Percentiles rank a stretch among this genome's conserved stretches.
phyloP scores from a whole-genome alignment of 2,329 filamentous ascomycete genomes.

The Celoporthe dispersa region DNA sequence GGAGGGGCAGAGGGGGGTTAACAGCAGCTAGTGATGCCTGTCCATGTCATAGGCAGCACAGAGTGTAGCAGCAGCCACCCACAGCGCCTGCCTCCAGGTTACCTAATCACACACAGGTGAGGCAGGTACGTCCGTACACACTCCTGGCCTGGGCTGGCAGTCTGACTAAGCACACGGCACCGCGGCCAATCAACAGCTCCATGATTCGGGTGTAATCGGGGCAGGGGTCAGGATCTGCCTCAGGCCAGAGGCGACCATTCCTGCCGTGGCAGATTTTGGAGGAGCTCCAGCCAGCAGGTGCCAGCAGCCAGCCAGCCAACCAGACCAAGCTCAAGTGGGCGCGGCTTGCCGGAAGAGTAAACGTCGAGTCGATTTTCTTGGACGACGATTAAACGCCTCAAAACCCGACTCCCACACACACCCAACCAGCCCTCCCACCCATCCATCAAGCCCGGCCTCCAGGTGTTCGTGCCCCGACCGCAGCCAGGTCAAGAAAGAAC shows the following conservation, averaged over 20 bases:
- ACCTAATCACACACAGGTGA: background rate
- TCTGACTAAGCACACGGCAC: slow-evolving; percentile 7
- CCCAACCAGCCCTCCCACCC: slow-evolving; percentile 9
- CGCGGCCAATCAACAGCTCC: slow-evolving; percentile 17
- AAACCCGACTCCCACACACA: slow-evolving; percentile 11
- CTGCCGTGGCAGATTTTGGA: slow-evolving; percentile 11
- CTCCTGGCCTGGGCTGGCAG: background rate
- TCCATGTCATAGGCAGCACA: background rate
- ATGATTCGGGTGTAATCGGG: slow-evolving; percentile 21
- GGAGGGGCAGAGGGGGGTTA: no score
- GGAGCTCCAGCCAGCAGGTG: slow-evolving; percentile 21
- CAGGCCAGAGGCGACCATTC: slow-evolving; percentile 20
- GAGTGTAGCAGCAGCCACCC: background rate
- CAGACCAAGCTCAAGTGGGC: slow-evolving; percentile 12
- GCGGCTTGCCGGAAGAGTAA: slow-evolving; percentile 27
- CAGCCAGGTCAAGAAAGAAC: slow-evolving; percentile 11
- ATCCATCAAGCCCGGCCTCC: slow-evolving; percentile 15
- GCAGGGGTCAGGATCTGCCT: slow-evolving; percentile 21
- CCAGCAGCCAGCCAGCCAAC: slow-evolving; percentile 12
- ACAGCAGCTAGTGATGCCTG: no score
- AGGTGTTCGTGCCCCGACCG: slow-evolving; percentile 17
- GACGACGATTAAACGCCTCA: slow-evolving; percentile 29
- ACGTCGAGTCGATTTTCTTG: slow-evolving; percentile 21
- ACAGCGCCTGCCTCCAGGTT: background rate
- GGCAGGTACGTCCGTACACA: slow-evolving; percentile 1